Conservation (phyloP, 176 grass and related monocot genomes). For the Pharus latifolius region DNA sequence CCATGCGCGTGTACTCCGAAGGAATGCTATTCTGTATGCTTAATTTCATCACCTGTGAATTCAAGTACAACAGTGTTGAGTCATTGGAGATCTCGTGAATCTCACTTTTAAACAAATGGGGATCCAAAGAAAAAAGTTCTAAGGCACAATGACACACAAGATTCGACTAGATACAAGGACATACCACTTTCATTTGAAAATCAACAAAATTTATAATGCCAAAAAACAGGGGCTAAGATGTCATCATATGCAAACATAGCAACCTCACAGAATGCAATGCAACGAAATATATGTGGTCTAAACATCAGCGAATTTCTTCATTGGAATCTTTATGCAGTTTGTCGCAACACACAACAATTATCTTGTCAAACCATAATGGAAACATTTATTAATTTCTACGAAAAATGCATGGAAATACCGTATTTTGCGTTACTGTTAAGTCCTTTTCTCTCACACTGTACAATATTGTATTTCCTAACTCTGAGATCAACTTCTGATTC, state of each 20-base stretch:
- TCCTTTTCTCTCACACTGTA: not conserved
- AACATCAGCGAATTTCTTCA: too few relatives aligned
- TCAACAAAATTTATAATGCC: too few relatives aligned
- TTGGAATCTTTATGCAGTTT: too few relatives aligned
- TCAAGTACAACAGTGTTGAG: not conserved
- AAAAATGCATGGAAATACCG: not conserved
- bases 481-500: not conserved
- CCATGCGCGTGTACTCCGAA: constrained; percentile 71
- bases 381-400: not conserved
- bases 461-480: not conserved
- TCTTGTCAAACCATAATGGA: not conserved
- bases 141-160: not conserved
- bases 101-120: not conserved
- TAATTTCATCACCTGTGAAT: constrained; percentile 55
- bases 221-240: too few relatives aligned
- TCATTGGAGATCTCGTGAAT: not conserved
- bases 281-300: not conserved
- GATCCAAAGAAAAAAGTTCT: not conserved
- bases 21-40: constrained; percentile 76
- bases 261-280: not conserved
- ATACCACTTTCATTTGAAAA: not conserved
- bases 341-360: too few relatives aligned
- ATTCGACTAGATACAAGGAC: not conserved
- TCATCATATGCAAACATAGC: too few relatives aligned
- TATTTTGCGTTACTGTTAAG: not conserved